Evolutionary conservation across 73 alveolate genomes (phyloP).

Genomic region (Paramecium pentaurelia): DNA sequence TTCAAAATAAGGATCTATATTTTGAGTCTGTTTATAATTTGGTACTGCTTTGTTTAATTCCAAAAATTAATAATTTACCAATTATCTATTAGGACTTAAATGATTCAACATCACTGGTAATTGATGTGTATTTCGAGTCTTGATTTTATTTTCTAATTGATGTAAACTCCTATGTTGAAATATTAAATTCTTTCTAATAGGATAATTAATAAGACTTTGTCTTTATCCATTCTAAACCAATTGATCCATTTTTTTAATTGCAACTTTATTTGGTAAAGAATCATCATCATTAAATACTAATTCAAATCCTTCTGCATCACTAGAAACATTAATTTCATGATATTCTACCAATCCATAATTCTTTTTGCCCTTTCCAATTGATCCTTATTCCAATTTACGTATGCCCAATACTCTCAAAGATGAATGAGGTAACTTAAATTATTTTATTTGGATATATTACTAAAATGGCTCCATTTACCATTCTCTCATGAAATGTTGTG

Average conservation of each 20-base stretch:
- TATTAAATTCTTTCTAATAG: not conserved
- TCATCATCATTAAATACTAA: not conserved
- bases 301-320: slow-evolving; percentile 24
- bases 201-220: not conserved
- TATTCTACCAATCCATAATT: not conserved
- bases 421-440: not conserved
- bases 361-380: not conserved
- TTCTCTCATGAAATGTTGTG: slow-evolving; percentile 26
- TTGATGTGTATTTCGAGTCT: not conserved
- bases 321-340: not conserved
- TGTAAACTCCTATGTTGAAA: not conserved
- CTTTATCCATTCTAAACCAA: not conserved
- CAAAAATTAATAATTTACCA: not conserved
- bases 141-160: not conserved
- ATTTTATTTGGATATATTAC: not conserved
- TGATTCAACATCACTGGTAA: not conserved
- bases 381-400: not conserved
- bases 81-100: not conserved
- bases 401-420: not conserved
- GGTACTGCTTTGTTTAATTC: not conserved
- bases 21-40: not conserved
- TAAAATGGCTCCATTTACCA: slow-evolving; percentile 38
- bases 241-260: not conserved
- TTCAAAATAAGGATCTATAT: not conserved
- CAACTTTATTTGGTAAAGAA: not conserved